Evolutionary conservation across 2,329 filamentous ascomycete genomes (phyloP).

Genomic region (Ceratocystis papillata): DNA sequence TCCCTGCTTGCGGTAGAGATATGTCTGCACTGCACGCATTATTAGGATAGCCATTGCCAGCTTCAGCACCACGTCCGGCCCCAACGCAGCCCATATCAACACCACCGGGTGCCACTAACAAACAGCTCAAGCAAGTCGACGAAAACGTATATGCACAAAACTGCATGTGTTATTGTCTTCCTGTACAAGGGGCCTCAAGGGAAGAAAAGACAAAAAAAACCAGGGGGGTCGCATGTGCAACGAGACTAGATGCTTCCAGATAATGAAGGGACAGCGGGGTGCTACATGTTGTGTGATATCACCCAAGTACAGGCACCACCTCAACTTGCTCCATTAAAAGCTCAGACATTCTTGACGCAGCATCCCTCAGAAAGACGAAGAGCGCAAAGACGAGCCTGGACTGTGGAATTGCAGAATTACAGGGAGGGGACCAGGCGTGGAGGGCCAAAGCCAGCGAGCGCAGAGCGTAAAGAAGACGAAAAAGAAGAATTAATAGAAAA

Average conservation of each 20-base stretch:
- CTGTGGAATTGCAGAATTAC: too few relatives aligned
- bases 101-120: constrained; percentile 3
- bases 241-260: constrained; percentile 8
- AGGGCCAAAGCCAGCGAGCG: too few relatives aligned
- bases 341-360: neutral
- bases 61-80: neutral
- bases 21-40: neutral
- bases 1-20: neutral
- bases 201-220: neutral
- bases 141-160: constrained; percentile 2
- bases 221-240: neutral
- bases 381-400: too few relatives aligned
- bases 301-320: neutral
- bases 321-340: constrained; percentile 1
- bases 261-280: neutral
- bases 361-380: constrained; percentile 19
- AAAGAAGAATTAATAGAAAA: constrained; percentile 3
- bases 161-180: neutral
- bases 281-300: constrained; percentile 1
- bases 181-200: constrained; percentile 2
- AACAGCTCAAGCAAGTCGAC: neutral
- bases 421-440: too few relatives aligned
- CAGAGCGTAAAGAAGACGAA: constrained; percentile 17
- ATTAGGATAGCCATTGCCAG: neutral
- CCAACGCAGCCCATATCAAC: neutral